Evolutionary conservation across 1,284 basidiomycete genomes (phyloP).

Genomic region (Ceratobasidium sp.): DNA sequence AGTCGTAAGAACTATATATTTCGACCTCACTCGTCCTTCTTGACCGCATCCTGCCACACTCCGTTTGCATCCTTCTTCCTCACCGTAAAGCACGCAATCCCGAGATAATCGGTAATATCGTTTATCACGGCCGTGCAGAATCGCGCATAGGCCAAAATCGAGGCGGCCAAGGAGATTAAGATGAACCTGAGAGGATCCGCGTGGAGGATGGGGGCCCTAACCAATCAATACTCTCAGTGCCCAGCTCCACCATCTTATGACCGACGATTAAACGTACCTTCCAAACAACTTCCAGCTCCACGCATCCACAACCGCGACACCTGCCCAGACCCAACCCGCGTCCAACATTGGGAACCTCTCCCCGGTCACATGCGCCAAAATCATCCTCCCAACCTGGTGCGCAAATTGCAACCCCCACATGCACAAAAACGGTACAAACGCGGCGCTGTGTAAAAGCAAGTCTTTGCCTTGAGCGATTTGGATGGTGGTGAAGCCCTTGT

Average conservation of each 20-base stretch:
- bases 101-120: conserved; percentile 88
- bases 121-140: conserved; percentile 86
- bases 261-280: conserved; percentile 63
- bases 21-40: conserved; percentile 38
- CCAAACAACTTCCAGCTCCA: conserved; percentile 77
- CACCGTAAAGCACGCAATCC: conserved; percentile 92
- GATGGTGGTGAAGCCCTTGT: conserved; percentile 45
- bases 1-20: not conserved
- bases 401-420: conserved; percentile 92
- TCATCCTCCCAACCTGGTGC: conserved; percentile 91
- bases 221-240: not conserved
- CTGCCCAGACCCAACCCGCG: conserved; percentile 85
- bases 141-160: conserved; percentile 78
- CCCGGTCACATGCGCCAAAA: conserved; percentile 92
- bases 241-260: not conserved
- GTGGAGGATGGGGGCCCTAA: conserved; percentile 78
- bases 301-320: conserved; percentile 84
- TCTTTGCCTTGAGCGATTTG: conserved; percentile 42
- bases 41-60: conserved; percentile 68
- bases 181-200: conserved; percentile 72
- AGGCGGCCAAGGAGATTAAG: conserved; percentile 73
- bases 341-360: conserved; percentile 90
- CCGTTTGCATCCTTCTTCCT: conserved; percentile 82
- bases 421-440: conserved; percentile 88
- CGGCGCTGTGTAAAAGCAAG: conserved; percentile 62